Evolutionary conservation across 2,329 filamentous ascomycete genomes (phyloP).

Genomic region (Alternaria triticimaculans): DNA sequence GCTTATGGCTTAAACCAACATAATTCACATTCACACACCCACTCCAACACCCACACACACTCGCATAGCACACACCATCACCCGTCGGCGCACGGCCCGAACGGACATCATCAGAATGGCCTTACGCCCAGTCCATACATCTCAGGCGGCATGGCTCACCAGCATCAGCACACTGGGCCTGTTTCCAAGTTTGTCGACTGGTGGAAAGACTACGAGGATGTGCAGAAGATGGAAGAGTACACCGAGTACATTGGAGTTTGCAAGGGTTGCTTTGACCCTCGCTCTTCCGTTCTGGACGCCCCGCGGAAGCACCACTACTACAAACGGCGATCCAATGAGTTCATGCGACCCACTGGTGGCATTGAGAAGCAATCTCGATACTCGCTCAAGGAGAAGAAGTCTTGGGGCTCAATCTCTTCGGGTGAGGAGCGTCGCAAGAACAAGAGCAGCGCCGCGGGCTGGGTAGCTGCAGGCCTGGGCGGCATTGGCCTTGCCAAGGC

Average conservation of each 20-base stretch:
- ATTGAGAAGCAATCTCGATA: conserved; percentile 67
- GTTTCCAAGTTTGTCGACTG: conserved; percentile 64
- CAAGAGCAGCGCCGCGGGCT: conserved; percentile 55
- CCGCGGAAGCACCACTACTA: conserved; percentile 67
- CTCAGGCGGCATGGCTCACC: conserved; percentile 52
- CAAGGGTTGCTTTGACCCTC: conserved; percentile 69
- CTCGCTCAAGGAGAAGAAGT: conserved; percentile 38
- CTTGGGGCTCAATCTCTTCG: conserved; percentile 39
- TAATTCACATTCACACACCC: conserved; percentile 34
- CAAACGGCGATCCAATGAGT: conserved; percentile 54
- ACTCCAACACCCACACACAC: conserved; percentile 35
- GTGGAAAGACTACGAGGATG: conserved; percentile 70
- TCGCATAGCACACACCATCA: conserved; percentile 27
- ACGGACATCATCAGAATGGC: conserved; percentile 31
- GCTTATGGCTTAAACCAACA: conserved; percentile 55
- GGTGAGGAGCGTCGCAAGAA: conserved; percentile 48
- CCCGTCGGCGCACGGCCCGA: conserved; percentile 39
- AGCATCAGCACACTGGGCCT: conserved; percentile 62
- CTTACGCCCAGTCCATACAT: conserved; percentile 28
- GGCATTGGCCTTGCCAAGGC: conserved; percentile 61
- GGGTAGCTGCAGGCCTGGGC: conserved; percentile 62
- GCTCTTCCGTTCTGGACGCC: conserved; percentile 62
- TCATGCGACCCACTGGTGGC: conserved; percentile 53
- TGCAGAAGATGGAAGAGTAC: conserved; percentile 70
- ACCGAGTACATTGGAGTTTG: conserved; percentile 71